Evolutionary conservation across 2,329 filamentous ascomycete species (phyloP).

Genomic region (Exophiala spinifera): DNA sequence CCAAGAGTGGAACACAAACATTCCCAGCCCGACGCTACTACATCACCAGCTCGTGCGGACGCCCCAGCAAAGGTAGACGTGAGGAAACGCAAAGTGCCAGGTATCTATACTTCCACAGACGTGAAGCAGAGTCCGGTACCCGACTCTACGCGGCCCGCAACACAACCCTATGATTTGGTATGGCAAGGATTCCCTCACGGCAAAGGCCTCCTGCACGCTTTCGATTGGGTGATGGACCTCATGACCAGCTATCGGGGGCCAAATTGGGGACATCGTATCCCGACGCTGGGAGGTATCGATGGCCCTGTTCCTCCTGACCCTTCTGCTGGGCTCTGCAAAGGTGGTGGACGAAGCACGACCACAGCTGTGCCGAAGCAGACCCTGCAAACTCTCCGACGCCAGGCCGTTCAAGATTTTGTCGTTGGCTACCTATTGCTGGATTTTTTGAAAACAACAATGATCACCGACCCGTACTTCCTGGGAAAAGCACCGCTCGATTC

Average conservation of each 20-base stretch:
- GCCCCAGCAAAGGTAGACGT: background rate
- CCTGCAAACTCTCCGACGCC: slow-evolving; percentile 11
- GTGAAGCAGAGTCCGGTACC: slow-evolving; percentile 6
- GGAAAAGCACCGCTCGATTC: slow-evolving; percentile 50
- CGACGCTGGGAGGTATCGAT: slow-evolving; percentile 42
- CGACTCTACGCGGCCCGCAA: slow-evolving; percentile 1
- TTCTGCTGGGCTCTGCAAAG: slow-evolving; percentile 25
- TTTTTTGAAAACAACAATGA: slow-evolving; percentile 63
- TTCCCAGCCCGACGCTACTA: slow-evolving; percentile 4
- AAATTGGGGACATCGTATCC: slow-evolving; percentile 59
- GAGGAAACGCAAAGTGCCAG: slow-evolving; percentile 8
- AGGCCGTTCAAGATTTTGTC: slow-evolving; percentile 38
- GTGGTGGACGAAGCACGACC: slow-evolving; percentile 17
- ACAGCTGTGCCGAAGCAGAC: slow-evolving; percentile 14
- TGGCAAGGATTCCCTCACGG: slow-evolving; percentile 35
- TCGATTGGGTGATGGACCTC: slow-evolving; percentile 58
- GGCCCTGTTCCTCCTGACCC: slow-evolving; percentile 30
- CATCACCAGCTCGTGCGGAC: background rate
- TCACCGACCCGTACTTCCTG: slow-evolving; percentile 76
- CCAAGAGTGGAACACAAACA: slow-evolving; percentile 12
- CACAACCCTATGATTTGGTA: slow-evolving; percentile 18
- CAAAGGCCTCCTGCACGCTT: slow-evolving; percentile 53
- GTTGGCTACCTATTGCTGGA: slow-evolving; percentile 67
- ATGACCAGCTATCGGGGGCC: slow-evolving; percentile 58
- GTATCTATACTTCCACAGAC: slow-evolving; percentile 5